Evolutionary conservation across 2,329 filamentous ascomycete genomes (phyloP), one percentile per base, ranked within the genome.

Genomic region (Aspergillus vadensis): DNA sequence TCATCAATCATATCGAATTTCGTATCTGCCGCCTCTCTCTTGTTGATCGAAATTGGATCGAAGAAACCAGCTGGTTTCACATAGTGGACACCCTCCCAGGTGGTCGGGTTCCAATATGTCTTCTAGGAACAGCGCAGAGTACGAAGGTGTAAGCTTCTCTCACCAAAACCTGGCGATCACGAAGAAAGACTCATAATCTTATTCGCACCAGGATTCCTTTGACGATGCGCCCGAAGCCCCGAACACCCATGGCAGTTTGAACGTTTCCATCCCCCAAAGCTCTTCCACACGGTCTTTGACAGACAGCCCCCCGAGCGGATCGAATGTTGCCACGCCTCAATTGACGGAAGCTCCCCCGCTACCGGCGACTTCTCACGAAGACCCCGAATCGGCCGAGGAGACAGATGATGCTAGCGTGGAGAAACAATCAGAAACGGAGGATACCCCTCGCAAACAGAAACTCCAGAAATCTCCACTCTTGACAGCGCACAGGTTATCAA

Each of bases 171-270:
- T 47, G 52, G n/a, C n/a, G 32, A 21, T 57, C 36, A 57, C 60
- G 53, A 59, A 47, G 61, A 43, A 38, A 38, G 44, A 58, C 44
- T 64, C 61, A 66, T 57, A 41, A 49, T 50, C 17, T 41, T 30
- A 36, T 49, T 51, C n/a, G 27, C 43, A 60, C 19, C 73, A 91
- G 88, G 89, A 93, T 70, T 85, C 85, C 15, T 96, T 96, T 71
- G 91, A 96, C 79, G 92, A 97, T 81, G 92, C 91, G 58, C 75
- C 85, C 82, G 70, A 81, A 75, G 65, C 74, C 67, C 63, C 72
- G 67, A 65, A 65, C 58, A 61, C 68, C 60, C 62, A 65, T 54
- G 68, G 70, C 21, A 71, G 64, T 48, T 67, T 73, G 49, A 68
- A 67, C 47, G 65, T 73, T 57, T 68, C 71, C 39, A 70, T 76